Evolutionary conservation across 2,329 filamentous ascomycete species (phyloP), one percentile per base, ranked within the genome.

Genomic region (Cercospora zeina): DNA sequence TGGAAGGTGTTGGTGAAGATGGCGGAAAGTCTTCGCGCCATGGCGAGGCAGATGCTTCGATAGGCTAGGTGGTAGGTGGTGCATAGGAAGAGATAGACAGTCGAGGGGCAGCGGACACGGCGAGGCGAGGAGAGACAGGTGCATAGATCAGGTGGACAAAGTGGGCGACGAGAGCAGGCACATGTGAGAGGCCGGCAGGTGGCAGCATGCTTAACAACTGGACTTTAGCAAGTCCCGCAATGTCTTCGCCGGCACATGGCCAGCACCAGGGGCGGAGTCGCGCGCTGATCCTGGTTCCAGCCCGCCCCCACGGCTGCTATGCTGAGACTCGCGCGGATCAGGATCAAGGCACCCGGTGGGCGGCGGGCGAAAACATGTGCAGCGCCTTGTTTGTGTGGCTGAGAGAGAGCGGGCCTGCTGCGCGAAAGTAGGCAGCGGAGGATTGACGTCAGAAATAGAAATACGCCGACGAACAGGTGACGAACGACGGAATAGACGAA

Each of bases 21-120:
- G 57, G 67, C 59, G 16, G 67, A 69, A 27, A 69, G 62, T 56
- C 67, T 67, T 54, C 61, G 55, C 27, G 67, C 53, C 67, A 69
- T 69, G 56, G 42, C 62, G 50, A 50, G 36, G 47, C 24, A 5
- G 34, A 24, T 51, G 54, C 21, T 14, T 30, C 27, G 30, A 53
- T 19, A 21, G 13, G n/a, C 27, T 34, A 6, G 49, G n/a, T 9
- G 30, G 9, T 21, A 11, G 30, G n/a, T 53, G 21, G 49, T 31
- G 49, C 49, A 53, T 53, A 53, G 49, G 49, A 53, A 30, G 49
- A 33, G 39, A 34, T 7, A 14, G 11, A 21, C 14, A 24, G 7
- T 27, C 42, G 42, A 49, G n/a, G 30, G 30, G 34, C 19, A 34
- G 16, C 9, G 49, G 19, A 53, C n/a, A 13, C 10, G 4, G 49